These are phyloP conservation scores for Myriangium duriaei DNA, from an alignment of 2,329 filamentous ascomycete genomes.

Conservation along the genomic window DNA sequence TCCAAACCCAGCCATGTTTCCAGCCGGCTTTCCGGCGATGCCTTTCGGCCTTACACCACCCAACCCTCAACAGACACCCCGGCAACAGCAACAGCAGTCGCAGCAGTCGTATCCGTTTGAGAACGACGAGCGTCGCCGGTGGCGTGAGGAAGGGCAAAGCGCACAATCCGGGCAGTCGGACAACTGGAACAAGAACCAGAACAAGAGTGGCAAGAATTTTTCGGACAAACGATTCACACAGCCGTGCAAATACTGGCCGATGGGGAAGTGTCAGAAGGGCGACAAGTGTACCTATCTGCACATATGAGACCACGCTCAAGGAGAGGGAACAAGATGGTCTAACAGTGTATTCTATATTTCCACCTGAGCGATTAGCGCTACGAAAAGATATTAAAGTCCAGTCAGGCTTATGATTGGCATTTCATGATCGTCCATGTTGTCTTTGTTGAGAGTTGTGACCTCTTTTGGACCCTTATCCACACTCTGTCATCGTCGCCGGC, in stretches of 20 bases:
- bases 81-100: conserved; percentile 13
- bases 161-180: conserved; percentile 12
- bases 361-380: no score
- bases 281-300: conserved; percentile 40
- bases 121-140: conserved; percentile 25
- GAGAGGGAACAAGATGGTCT: conserved; percentile 4
- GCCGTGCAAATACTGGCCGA: conserved; percentile 41
- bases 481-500: no score
- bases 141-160: conserved; percentile 20
- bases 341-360: no score
- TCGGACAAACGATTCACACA: conserved; percentile 21
- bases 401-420: no score
- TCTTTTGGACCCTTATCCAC: no score
- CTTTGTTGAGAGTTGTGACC: no score
- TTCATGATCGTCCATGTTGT: no score
- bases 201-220: conserved; percentile 13
- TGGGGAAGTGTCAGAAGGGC: conserved; percentile 42
- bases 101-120: conserved; percentile 17
- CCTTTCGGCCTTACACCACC: conserved; percentile 3
- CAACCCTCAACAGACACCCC: background rate
- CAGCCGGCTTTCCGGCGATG: conserved; percentile 5
- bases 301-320: conserved; percentile 18
- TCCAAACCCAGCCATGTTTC: conserved; percentile 8
- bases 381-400: no score
- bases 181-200: conserved; percentile 10